Evolutionary conservation across 805 yeast species (phyloP), one percentile per base, ranked within the genome.

Genomic region (Jamesozyma spencerorum): DNA sequence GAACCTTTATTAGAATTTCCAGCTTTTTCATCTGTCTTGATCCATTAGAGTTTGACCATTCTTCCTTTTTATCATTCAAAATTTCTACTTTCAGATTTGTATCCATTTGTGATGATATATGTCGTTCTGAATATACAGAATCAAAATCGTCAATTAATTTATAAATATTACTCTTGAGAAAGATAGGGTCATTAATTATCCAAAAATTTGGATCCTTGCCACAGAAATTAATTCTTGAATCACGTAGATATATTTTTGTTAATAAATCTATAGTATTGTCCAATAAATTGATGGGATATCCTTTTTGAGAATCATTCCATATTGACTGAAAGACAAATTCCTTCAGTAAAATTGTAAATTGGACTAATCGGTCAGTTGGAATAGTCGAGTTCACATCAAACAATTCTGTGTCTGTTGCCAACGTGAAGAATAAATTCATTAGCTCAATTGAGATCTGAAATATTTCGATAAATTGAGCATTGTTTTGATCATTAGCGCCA

Each of bases 1-100:
- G 96, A 2, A 80, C 64, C 38, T 75, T 71, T 1, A 72, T 66
- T 35, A 85, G 67, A 0, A 88, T 64, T 34, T 73, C 75, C 18
- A 74, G 47, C 44, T 66, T 72, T 26, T 51, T 46, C 24, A 51
- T 43, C 40, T 51, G 50, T 29, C 55, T 54, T 2, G 54, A 46
- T 33, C 37, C 37, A 29, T 36, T 36, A 10, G 38, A 34, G n/a
- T 19, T 27, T 15, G 27, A 34, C 41, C 40, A 41, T 2, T 36
- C 36, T 7, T 19, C 29, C 11, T 28, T 30, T 33, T 33, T 32
- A 11, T 35, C 34, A 2, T 37, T 17, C 6, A 42, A 31, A 12
- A 42, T 26, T 5, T 31, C 20, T 2, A 14, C 3, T 19, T 35
- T 36, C 10, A 12, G 22, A 31, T 36, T 24, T n/a, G 14, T 26